phyloP scores from a whole-genome alignment of 352 stramenopile genomes.

The Phytophthora palmivora region DNA sequence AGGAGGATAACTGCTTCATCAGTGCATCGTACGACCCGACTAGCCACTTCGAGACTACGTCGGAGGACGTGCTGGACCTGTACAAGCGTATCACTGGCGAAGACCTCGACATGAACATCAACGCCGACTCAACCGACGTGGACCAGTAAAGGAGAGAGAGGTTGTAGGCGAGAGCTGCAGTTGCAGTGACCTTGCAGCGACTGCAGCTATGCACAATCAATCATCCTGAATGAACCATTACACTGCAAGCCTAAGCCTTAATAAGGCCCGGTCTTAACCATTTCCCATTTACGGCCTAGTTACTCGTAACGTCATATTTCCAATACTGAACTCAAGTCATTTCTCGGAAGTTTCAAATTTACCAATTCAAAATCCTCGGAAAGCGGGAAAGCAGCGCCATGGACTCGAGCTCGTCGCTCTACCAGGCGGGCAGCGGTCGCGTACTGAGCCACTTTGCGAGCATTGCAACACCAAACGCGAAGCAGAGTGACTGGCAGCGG shows the following conservation, averaged over 20 bases:
- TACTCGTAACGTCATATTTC: constrained; percentile 3
- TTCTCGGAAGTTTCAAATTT: constrained; percentile 18
- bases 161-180: constrained; percentile 6
- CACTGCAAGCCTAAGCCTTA: too few species aligned
- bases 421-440: constrained; percentile 62
- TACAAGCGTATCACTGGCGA: constrained; percentile 99
- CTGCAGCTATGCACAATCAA: constrained; percentile 5
- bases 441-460: constrained; percentile 71
- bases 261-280: too few species aligned
- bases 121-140: constrained; percentile 94
- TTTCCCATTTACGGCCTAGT: too few species aligned
- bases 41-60: constrained; percentile 98
- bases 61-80: constrained; percentile 96
- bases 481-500: constrained; percentile 36
- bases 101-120: constrained; percentile 98
- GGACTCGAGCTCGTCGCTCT: constrained; percentile 34
- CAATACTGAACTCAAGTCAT: constrained; percentile 24
- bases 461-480: constrained; percentile 50
- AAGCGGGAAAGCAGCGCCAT: constrained; percentile 26
- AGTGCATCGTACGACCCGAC: constrained; percentile 93
- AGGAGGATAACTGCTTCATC: constrained; percentile 98
- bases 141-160: constrained; percentile 82
- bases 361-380: constrained; percentile 24
- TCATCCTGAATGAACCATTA: constrained; percentile 25
- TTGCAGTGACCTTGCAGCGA: constrained; percentile 1